Percentiles rank a stretch among this genome's conserved stretches.
These are phyloP conservation scores for Botryosphaeria dothidea DNA, from an alignment of 2,329 filamentous ascomycete genomes.

Conservation along the genomic window DNA sequence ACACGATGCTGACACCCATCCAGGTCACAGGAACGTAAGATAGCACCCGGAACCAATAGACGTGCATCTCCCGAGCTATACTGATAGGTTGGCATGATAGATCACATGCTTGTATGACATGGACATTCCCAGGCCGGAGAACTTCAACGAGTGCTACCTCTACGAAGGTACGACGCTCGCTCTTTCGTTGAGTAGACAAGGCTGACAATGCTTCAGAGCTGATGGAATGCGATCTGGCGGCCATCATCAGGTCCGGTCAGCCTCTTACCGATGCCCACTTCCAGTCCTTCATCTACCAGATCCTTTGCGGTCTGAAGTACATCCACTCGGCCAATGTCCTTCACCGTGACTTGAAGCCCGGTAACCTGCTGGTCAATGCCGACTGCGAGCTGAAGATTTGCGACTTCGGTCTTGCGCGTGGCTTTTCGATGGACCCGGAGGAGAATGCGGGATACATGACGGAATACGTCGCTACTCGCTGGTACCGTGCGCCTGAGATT, in stretches of 20 bases:
- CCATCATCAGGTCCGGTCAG: constrained; percentile 96
- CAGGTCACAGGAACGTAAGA: constrained; percentile 50
- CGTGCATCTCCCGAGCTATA: constrained; percentile 60
- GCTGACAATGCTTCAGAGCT: constrained; percentile 64
- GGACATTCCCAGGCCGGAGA: constrained; percentile 96
- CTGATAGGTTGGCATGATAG: constrained; percentile 47
- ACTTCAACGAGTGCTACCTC: constrained; percentile 98
- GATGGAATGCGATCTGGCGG: constrained; percentile 98
- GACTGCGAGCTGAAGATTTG: constrained; percentile 99
- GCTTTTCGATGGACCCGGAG: constrained; percentile 95
- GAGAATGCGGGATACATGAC: constrained; percentile 99
- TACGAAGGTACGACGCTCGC: constrained; percentile 73
- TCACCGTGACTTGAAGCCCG: constrained; percentile 94
- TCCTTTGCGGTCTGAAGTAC: constrained; percentile 97
- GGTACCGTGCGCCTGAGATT: constrained; percentile 98
- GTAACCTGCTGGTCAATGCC: constrained; percentile 95
- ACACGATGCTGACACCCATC: constrained; percentile 26
- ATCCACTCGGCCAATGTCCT: constrained; percentile 98
- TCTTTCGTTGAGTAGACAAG: background rate
- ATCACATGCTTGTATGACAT: constrained; percentile 99
- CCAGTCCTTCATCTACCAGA: constrained; percentile 99
- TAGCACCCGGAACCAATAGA: constrained; percentile 15
- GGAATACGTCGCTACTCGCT: constrained; percentile 96
- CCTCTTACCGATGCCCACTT: constrained; percentile 98
- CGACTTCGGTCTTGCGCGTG: constrained; percentile 94